phyloP scores from a whole-genome alignment of 768 basidiomycete genomes.

The Lanmaoa pseudosensibilis region DNA sequence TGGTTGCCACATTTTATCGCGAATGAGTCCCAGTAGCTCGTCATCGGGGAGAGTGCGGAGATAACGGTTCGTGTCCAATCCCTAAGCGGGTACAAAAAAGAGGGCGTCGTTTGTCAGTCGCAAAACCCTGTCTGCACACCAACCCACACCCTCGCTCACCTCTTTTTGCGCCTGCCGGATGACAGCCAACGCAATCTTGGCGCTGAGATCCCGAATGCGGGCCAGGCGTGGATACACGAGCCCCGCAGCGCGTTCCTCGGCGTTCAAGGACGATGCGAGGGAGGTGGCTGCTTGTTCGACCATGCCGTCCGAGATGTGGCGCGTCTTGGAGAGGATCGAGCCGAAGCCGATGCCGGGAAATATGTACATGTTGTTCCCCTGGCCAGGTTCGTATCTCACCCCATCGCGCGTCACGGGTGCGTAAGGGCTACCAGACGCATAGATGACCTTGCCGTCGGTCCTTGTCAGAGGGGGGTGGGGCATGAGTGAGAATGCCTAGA shows the following conservation, averaged over 20 bases:
- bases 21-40: conserved; percentile 48
- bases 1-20: conserved; percentile 59
- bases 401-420: conserved; percentile 48
- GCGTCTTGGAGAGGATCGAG: conserved; percentile 55
- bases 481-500: neutral
- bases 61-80: conserved; percentile 45
- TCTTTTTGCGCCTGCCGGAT: conserved; percentile 64
- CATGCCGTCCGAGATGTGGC: conserved; percentile 65
- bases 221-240: conserved; percentile 69
- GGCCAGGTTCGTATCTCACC: conserved; percentile 58
- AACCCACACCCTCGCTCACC: conserved; percentile 35
- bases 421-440: conserved; percentile 76
- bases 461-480: conserved; percentile 28
- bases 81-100: conserved; percentile 7
- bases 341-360: conserved; percentile 66
- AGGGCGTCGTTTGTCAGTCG: neutral
- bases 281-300: conserved; percentile 66
- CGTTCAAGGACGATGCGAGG: conserved; percentile 54
- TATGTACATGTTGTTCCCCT: conserved; percentile 82
- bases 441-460: conserved; percentile 67
- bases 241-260: conserved; percentile 52
- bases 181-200: conserved; percentile 59
- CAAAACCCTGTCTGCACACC: neutral
- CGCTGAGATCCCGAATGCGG: conserved; percentile 67
- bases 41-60: conserved; percentile 50